phyloP scores from a whole-genome alignment of 2,329 filamentous ascomycete species.

The Cordyceps fumosorosea region DNA sequence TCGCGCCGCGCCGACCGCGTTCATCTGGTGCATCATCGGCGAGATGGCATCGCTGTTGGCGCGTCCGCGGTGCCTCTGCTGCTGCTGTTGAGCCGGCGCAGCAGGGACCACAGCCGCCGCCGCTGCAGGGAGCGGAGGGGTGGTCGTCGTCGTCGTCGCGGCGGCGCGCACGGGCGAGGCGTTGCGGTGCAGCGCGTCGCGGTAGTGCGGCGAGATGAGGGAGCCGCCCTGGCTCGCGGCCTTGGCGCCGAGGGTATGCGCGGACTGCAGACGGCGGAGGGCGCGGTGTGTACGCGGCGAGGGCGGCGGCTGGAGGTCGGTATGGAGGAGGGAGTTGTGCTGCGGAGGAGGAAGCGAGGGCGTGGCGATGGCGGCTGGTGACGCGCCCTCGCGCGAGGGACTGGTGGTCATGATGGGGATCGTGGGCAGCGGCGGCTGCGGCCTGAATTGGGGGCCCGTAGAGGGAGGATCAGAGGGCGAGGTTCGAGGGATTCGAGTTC shows the following conservation, averaged over 20 bases:
- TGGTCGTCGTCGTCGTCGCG: constrained; percentile 3
- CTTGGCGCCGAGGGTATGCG: constrained; percentile 59
- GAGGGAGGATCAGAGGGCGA: neutral
- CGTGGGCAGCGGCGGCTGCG: neutral
- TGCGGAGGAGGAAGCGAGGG: neutral
- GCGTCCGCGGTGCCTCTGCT: constrained; percentile 41
- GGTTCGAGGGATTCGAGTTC: neutral
- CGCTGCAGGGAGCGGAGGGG: neutral
- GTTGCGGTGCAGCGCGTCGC: constrained; percentile 33
- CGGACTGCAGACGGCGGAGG: constrained; percentile 68
- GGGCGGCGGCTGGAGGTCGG: constrained; percentile 47
- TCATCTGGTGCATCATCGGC: constrained; percentile 31
- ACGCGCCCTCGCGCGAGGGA: constrained; percentile 1
- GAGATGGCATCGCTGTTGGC: constrained; percentile 66
- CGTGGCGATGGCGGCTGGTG: neutral
- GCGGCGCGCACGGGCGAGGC: constrained; percentile 26
- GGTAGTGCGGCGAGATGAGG: constrained; percentile 58
- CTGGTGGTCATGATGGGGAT: constrained; percentile 6
- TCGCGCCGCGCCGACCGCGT: constrained; percentile 28
- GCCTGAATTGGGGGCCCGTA: neutral
- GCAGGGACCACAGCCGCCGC: neutral
- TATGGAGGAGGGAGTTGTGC: constrained; percentile 21
- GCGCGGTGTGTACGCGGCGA: constrained; percentile 61
- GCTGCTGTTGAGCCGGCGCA: neutral
- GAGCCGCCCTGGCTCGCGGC: constrained; percentile 40